Evolutionary conservation across 1,139 yeast genomes (phyloP).

Genomic region (Candida sanyaensis): DNA sequence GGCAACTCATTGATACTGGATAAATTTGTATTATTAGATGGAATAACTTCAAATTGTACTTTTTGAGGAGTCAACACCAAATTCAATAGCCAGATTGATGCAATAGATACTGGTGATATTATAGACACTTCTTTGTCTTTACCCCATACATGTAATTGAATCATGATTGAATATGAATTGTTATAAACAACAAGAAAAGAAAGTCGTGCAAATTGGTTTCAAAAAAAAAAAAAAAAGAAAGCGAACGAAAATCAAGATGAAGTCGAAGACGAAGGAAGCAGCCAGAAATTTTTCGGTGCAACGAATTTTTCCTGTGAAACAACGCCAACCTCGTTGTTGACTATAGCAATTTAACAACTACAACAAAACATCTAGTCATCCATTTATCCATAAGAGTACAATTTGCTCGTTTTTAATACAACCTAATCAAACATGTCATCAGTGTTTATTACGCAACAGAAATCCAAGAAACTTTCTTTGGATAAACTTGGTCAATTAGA

Average conservation of each 20-base stretch:
- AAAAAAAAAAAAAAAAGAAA: not conserved
- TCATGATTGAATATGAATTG: slow-evolving; percentile 12
- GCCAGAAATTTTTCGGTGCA: slow-evolving; percentile 1
- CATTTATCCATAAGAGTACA: not conserved
- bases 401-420: not conserved
- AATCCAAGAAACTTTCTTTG: slow-evolving; percentile 35
- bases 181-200: not conserved
- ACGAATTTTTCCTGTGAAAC: not conserved
- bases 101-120: slow-evolving; percentile 43
- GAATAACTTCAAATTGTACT: slow-evolving; percentile 36
- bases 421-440: not conserved
- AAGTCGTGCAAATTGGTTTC: slow-evolving; percentile 1
- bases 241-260: not conserved
- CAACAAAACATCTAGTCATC: not conserved
- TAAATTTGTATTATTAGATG: slow-evolving; percentile 61
- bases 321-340: too few species aligned
- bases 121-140: slow-evolving; percentile 29
- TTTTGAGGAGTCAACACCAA: slow-evolving; percentile 8
- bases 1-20: slow-evolving; percentile 61
- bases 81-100: slow-evolving; percentile 35
- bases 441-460: slow-evolving; percentile 27
- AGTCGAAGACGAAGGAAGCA: not conserved
- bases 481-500: slow-evolving; percentile 61
- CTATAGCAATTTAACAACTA: not conserved
- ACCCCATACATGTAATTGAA: slow-evolving; percentile 65